Conservation (phyloP, 139 green algal genomes). For the Auxenochlorella protothecoides region DNA sequence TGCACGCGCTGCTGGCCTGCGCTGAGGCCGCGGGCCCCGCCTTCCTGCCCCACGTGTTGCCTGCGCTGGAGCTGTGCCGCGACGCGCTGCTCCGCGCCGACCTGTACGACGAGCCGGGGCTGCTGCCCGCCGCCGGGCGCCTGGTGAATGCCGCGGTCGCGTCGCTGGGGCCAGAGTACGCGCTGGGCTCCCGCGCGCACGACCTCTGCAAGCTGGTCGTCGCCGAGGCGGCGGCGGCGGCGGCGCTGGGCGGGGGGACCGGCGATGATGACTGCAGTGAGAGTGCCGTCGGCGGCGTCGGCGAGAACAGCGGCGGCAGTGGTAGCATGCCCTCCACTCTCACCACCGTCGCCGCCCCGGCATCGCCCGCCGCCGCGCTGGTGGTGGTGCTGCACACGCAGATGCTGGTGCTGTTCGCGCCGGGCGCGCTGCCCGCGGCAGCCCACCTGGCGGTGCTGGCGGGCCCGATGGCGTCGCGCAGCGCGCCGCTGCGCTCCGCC, state of each 20-base stretch:
- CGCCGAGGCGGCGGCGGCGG: slow-evolving; percentile 23
- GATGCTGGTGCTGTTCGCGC: slow-evolving; percentile 88
- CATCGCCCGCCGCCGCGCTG: slow-evolving; percentile 29
- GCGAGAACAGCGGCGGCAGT: not conserved
- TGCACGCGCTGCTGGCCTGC: slow-evolving; percentile 70
- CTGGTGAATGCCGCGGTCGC: slow-evolving; percentile 83
- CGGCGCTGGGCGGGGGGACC: not conserved
- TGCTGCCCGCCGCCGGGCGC: slow-evolving; percentile 56
- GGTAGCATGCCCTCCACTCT: not conserved
- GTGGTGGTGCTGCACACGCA: slow-evolving; percentile 84
- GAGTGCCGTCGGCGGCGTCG: not conserved
- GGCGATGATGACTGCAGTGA: not conserved
- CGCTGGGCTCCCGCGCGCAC: slow-evolving; percentile 53
- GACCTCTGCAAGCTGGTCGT: slow-evolving; percentile 44
- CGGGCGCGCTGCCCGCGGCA: slow-evolving; percentile 53
- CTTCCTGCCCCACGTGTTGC: slow-evolving; percentile 55
- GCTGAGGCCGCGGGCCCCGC: slow-evolving; percentile 58
- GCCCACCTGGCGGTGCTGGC: slow-evolving; percentile 58
- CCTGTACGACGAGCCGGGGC: slow-evolving; percentile 23
- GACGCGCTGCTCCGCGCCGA: slow-evolving; percentile 31
- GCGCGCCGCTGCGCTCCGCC: slow-evolving; percentile 64
- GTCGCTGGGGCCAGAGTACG: slow-evolving; percentile 78
- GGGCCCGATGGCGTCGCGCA: slow-evolving; percentile 39
- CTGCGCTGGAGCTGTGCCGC: slow-evolving; percentile 49
- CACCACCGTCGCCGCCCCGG: slow-evolving; percentile 25